These are phyloP conservation scores for Podosphaera fusca DNA, from an alignment of 2,329 filamentous ascomycete genomes.

Conservation along the genomic window DNA sequence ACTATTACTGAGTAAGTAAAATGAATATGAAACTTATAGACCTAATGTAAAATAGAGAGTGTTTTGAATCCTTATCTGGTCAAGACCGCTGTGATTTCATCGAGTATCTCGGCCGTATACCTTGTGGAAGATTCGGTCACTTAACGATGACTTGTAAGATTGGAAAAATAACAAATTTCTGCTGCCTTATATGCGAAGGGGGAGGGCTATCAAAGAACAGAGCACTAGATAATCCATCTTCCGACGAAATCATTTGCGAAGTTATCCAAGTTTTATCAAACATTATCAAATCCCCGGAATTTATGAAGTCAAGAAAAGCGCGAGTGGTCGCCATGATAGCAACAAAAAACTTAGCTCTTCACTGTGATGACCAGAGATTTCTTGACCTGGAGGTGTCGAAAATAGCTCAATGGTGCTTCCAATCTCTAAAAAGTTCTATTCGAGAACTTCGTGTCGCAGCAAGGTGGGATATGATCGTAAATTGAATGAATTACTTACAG, in stretches of 20 bases:
- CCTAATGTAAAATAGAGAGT: constrained; percentile 13
- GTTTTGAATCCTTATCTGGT: constrained; percentile 25
- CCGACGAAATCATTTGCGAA: constrained; percentile 14
- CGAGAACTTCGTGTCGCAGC: constrained; percentile 69
- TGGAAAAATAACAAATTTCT: constrained; percentile 10
- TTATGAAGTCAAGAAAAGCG: constrained; percentile 31
- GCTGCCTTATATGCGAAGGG: constrained; percentile 15
- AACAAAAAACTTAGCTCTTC: constrained; percentile 44
- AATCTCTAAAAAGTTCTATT: constrained; percentile 59
- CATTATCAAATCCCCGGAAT: constrained; percentile 21
- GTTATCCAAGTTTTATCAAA: constrained; percentile 24
- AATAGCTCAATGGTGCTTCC: constrained; percentile 60
- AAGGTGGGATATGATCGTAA: constrained; percentile 23
- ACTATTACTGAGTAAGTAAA: constrained; percentile 24
- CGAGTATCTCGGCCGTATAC: constrained; percentile 29
- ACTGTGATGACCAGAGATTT: constrained; percentile 34
- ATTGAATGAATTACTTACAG: not conserved
- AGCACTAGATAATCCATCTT: constrained; percentile 5
- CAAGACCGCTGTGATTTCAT: constrained; percentile 28
- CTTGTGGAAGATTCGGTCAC: constrained; percentile 30
- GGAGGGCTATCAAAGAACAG: constrained; percentile 3
- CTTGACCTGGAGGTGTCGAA: constrained; percentile 44
- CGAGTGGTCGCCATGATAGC: constrained; percentile 50
- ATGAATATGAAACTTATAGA: not conserved
- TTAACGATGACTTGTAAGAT: constrained; percentile 16